Base-by-base conservation (phyloP, 176 grass and related monocot genomes). In the Chloris gayana region DNA sequence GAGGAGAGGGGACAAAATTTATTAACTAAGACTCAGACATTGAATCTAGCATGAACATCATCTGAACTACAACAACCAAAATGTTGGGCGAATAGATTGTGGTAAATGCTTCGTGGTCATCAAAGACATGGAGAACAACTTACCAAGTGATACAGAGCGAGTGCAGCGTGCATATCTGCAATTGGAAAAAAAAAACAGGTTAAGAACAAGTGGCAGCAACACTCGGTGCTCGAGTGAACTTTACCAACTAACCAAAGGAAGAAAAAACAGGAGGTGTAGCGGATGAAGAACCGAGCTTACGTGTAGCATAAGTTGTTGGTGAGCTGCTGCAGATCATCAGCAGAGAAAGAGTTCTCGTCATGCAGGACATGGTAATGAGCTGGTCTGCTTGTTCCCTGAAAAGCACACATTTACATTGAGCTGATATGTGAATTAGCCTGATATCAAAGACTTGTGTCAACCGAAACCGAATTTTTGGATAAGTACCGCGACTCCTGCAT, bases 111-210 rank as follows among this genome's bases (percentile, higher is more conserved):
- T 46, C 44, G 44, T 46, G 72, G 22, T 57, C 53, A 57, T 57
- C 1, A 26, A 42, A 18, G n/a, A n/a, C n/a, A n/a, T n/a, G n/a
- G 1, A 1, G 24, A 11, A 4, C 33, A 27, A 86, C 87, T 33
- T 82, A 97, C 94, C 91, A 33, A 97, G n/a, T n/a, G n/a, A n/a
- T n/a, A n/a, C n/a, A n/a, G n/a, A n/a, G n/a, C n/a, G n/a, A n/a
- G n/a, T n/a, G 47, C 94, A 97, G 7, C 94, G 79, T 24, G 91
- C 94, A 49, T 94, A 94, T 22, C 94, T 97, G 68, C 80, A 92
- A 59, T 85, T 44, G 49, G 44, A 67, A 71, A 44, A 44, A 38
- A 82, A 73, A 80, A 54, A 49, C 80, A 17, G 18, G 30, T 47
- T 46, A 14, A 46, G 14, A 12, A 46, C 56, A 76, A 35, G 17